A percentile compares a stretch with the other conserved stretches of the same genome.
Conservation (phyloP, 768 basidiomycete genomes). For the Tulasnella sp. region DNA sequence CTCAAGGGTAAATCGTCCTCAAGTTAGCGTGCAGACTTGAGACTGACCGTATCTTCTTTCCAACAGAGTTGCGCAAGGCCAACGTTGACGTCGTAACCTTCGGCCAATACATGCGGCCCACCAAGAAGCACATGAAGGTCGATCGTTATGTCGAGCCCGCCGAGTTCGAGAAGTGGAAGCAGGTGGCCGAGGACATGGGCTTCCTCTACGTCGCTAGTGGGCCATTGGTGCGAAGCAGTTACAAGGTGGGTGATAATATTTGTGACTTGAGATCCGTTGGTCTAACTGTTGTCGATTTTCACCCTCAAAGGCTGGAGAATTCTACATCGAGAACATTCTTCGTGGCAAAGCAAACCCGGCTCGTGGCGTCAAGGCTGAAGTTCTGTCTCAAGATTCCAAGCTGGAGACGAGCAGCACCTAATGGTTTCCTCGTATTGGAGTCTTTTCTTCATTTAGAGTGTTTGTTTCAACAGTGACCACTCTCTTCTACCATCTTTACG, state of each 20-base stretch:
- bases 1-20: conserved; percentile 64
- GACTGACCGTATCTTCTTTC: background rate
- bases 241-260: conserved; percentile 70
- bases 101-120: conserved; percentile 99
- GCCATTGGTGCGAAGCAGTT: conserved; percentile 92
- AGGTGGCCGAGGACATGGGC: conserved; percentile 87
- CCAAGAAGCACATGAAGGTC: conserved; percentile 99
- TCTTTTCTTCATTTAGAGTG: background rate
- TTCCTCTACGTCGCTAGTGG: conserved; percentile 98
- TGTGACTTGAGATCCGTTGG: background rate
- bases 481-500: background rate
- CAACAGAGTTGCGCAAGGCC: conserved; percentile 77
- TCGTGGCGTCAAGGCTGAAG: background rate
- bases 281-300: conserved; percentile 31
- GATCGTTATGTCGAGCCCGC: conserved; percentile 92
- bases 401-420: background rate
- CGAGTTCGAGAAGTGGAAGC: conserved; percentile 92
- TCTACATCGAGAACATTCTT: conserved; percentile 89
- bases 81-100: conserved; percentile 98
- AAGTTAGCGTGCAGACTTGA: background rate
- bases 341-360: conserved; percentile 53
- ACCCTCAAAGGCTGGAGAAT: conserved; percentile 81
- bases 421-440: background rate
- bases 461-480: background rate
- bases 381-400: background rate